Percentiles rank a stretch among this genome's conserved stretches.
These are phyloP conservation scores for Evansstolkia leycettana DNA, from an alignment of 495 filamentous ascomycete species.

Conservation along the genomic window DNA sequence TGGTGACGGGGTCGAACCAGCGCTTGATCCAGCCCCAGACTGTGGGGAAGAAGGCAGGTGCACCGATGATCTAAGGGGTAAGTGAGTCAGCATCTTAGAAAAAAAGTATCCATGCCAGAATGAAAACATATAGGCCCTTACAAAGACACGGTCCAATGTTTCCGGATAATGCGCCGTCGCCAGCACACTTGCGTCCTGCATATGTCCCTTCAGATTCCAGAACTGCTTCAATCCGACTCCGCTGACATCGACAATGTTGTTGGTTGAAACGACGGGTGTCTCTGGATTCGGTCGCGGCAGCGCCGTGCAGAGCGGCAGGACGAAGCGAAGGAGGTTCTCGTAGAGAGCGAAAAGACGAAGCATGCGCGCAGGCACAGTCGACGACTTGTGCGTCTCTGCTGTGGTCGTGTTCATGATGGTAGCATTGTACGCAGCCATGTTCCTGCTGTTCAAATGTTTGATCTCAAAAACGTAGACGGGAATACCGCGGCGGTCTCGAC, in stretches of 20 bases:
- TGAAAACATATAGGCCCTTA: constrained; percentile 23
- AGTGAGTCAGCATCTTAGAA: background rate
- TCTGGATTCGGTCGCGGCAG: constrained; percentile 58
- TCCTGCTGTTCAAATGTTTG: constrained; percentile 66
- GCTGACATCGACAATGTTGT: constrained; percentile 82
- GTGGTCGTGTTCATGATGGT: constrained; percentile 42
- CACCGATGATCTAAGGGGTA: constrained; percentile 59
- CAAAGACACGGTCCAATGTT: constrained; percentile 76
- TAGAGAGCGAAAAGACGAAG: constrained; percentile 78
- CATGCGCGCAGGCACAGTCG: constrained; percentile 47
- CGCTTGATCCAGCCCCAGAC: constrained; percentile 93
- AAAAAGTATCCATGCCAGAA: background rate
- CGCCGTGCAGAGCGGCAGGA: constrained; percentile 67
- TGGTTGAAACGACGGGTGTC: constrained; percentile 73
- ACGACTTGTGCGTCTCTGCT: constrained; percentile 42
- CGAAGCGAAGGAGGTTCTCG: constrained; percentile 79
- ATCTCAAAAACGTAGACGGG: constrained; percentile 86
- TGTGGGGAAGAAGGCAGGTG: constrained; percentile 82
- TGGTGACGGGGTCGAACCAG: constrained; percentile 91
- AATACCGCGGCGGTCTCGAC: constrained; percentile 76
- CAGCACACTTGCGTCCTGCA: constrained; percentile 77
- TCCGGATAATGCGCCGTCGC: constrained; percentile 92
- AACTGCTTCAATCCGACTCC: constrained; percentile 79
- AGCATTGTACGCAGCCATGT: constrained; percentile 60
- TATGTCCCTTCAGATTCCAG: constrained; percentile 82